Percentiles rank a stretch among this genome's conserved stretches.
Evolutionary conservation across 2,329 filamentous ascomycete species (phyloP).

Genomic region (Ceratocystis smalleyi): DNA sequence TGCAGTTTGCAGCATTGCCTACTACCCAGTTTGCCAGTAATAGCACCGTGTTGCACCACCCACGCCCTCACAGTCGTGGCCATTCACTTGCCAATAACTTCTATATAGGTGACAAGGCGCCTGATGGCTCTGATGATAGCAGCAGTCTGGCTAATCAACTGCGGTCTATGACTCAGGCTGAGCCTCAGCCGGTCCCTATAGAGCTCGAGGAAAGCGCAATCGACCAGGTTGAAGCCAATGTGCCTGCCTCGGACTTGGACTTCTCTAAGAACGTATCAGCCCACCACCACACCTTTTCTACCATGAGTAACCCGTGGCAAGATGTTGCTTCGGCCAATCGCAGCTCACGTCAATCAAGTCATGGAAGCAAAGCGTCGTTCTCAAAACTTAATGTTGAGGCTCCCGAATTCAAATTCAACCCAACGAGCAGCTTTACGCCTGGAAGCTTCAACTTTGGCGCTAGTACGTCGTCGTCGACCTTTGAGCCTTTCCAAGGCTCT

Average conservation of each 20-base stretch:
- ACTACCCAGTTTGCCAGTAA: conserved; percentile 32
- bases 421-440: conserved; percentile 35
- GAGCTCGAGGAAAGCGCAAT: conserved; percentile 56
- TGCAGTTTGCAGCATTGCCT: conserved; percentile 34
- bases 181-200: conserved; percentile 29
- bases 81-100: conserved; percentile 56
- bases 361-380: conserved; percentile 52
- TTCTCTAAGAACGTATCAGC: conserved; percentile 30
- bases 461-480: conserved; percentile 24
- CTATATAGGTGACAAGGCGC: conserved; percentile 37
- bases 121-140: conserved; percentile 27
- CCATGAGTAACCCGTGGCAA: conserved; percentile 44
- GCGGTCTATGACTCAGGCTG: conserved; percentile 28
- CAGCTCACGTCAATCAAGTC: conserved; percentile 32
- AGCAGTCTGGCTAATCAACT: conserved; percentile 25
- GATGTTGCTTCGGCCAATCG: conserved; percentile 31
- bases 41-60: conserved; percentile 49
- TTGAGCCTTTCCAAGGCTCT: conserved; percentile 36
- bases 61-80: conserved; percentile 56
- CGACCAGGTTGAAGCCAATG: conserved; percentile 43
- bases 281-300: conserved; percentile 42
- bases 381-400: conserved; percentile 81
- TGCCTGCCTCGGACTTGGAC: conserved; percentile 41
- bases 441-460: conserved; percentile 30
- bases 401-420: conserved; percentile 71